Evolutionary conservation across 768 basidiomycete genomes (phyloP).

Genomic region (Guyanaporus albipodus): DNA sequence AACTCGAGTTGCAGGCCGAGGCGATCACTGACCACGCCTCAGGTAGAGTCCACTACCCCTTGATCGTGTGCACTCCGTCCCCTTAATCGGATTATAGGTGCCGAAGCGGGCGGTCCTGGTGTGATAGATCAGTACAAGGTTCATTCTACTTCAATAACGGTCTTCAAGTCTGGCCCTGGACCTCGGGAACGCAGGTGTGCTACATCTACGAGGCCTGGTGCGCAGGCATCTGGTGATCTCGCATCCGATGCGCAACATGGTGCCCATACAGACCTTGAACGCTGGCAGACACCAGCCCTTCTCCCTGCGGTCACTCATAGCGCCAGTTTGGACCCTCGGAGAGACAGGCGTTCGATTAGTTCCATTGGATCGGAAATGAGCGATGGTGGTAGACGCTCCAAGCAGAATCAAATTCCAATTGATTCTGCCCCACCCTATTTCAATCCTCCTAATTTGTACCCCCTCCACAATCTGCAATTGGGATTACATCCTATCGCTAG

Average conservation of each 20-base stretch:
- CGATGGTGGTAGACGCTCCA: background rate
- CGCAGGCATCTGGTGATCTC: constrained; percentile 9
- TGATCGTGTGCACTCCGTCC: background rate
- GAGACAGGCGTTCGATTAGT: constrained; percentile 5
- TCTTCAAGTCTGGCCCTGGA: constrained; percentile 60
- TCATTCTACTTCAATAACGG: constrained; percentile 64
- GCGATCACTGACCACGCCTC: constrained; percentile 79
- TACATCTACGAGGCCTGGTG: constrained; percentile 15
- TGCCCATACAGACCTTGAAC: background rate
- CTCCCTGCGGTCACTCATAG: constrained; percentile 2
- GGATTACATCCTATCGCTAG: constrained; percentile 7
- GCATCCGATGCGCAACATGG: background rate
- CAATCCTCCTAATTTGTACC: constrained; percentile 2
- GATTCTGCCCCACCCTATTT: constrained; percentile 35
- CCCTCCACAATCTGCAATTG: background rate
- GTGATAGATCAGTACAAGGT: constrained; percentile 74
- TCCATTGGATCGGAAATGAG: constrained; percentile 8
- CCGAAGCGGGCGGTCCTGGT: constrained; percentile 72
- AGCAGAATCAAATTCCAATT: background rate
- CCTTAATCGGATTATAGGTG: constrained; percentile 29
- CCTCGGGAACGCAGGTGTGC: constrained; percentile 23
- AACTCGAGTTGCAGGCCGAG: constrained; percentile 71
- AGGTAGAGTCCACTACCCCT: constrained; percentile 45
- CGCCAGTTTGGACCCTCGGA: constrained; percentile 9
- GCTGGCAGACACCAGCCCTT: background rate